phyloP scores from a whole-genome alignment of 768 basidiomycete genomes.

The Kwoniella mangroviensis region DNA sequence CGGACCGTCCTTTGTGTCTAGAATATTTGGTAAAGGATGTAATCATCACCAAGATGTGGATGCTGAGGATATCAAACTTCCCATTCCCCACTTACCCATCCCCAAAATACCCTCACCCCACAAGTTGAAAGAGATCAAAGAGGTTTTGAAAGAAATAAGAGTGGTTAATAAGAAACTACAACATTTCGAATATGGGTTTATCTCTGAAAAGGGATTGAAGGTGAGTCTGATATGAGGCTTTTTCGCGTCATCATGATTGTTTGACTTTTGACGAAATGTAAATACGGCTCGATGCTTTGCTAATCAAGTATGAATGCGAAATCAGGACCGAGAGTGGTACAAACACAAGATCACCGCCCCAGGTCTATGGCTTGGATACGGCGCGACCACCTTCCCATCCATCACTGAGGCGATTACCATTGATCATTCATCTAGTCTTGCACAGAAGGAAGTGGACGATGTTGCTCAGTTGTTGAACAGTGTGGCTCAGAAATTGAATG shows the following conservation, averaged over 20 bases:
- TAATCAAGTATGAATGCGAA: no score
- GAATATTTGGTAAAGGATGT: neutral
- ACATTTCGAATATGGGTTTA: slow-evolving; percentile 55
- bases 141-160: slow-evolving; percentile 51
- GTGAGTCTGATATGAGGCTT: no score
- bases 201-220: slow-evolving; percentile 54
- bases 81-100: slow-evolving; percentile 8
- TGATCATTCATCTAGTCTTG: slow-evolving; percentile 42
- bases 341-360: slow-evolving; percentile 57
- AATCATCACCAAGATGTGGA: neutral
- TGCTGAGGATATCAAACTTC: neutral
- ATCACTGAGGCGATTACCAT: slow-evolving; percentile 55
- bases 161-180: slow-evolving; percentile 54
- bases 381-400: slow-evolving; percentile 54
- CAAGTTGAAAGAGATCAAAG: slow-evolving; percentile 52
- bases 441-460: slow-evolving; percentile 55
- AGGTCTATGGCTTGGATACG: slow-evolving; percentile 56
- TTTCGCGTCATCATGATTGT: no score
- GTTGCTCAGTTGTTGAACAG: slow-evolving; percentile 39
- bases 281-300: no score
- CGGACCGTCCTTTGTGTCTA: neutral
- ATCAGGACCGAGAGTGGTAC: slow-evolving; percentile 58
- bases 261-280: no score
- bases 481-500: slow-evolving; percentile 40
- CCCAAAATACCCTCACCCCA: slow-evolving; percentile 13